Evolutionary conservation across 768 basidiomycete genomes (phyloP).

Genomic region (Punctularia strigosozonata): DNA sequence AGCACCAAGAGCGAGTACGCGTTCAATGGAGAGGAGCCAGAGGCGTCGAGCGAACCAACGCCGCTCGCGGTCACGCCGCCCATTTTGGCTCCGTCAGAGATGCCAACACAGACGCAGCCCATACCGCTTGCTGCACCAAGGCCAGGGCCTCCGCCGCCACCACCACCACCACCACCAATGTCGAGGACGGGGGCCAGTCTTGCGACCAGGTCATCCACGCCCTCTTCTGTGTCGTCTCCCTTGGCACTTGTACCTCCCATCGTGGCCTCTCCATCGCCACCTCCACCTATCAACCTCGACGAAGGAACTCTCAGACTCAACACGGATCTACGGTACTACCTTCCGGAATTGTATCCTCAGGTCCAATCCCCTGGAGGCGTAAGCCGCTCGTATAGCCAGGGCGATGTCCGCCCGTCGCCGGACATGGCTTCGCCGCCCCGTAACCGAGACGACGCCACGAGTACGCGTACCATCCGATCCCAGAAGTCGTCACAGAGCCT

Average conservation of each 20-base stretch:
- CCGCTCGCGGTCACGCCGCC: conserved; percentile 52
- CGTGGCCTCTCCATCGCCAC: conserved; percentile 58
- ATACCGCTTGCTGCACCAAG: no score
- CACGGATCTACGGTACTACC: no score
- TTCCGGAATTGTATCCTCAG: no score
- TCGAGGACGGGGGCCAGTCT: no score
- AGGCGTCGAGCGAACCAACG: conserved; percentile 55
- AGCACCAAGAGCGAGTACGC: conserved; percentile 59
- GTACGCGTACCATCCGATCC: conserved; percentile 37
- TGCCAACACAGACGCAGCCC: conserved; percentile 7
- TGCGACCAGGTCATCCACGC: conserved; percentile 82
- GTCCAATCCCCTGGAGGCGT: no score
- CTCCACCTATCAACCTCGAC: no score
- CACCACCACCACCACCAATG: no score
- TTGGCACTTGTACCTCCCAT: conserved; percentile 79
- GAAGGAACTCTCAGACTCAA: no score
- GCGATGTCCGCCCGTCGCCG: no score
- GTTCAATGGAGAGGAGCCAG: conserved; percentile 31
- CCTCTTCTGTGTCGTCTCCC: conserved; percentile 81
- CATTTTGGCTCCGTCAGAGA: conserved; percentile 10
- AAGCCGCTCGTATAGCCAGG: no score
- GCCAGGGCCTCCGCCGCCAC: no score
- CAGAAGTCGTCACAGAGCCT: conserved; percentile 59
- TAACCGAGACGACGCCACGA: conserved; percentile 50
- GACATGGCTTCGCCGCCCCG: conserved; percentile 55